phyloP scores from a whole-genome alignment of 345 rosid species.

The Erysimum cheiranthoides region DNA sequence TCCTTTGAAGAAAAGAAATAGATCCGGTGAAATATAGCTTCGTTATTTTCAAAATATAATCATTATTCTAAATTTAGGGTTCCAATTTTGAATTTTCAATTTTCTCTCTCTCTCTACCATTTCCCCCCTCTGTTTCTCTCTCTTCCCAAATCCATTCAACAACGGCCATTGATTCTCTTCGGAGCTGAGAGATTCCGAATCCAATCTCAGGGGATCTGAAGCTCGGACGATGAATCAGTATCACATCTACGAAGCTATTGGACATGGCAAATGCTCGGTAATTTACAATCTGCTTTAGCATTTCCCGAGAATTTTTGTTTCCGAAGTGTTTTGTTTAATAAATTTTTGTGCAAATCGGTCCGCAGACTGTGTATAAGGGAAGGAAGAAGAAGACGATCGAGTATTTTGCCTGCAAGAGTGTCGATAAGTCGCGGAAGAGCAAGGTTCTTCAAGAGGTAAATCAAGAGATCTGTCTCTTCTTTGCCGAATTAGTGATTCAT shows the following conservation, averaged over 20 bases:
- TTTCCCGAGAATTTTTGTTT: neutral
- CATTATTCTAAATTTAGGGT: slow-evolving; percentile 30
- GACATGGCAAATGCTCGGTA: slow-evolving; percentile 98
- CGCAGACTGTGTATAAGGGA: slow-evolving; percentile 90
- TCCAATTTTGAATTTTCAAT: slow-evolving; percentile 38
- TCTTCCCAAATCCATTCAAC: slow-evolving; percentile 32
- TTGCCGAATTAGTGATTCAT: slow-evolving; percentile 4
- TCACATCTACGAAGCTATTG: slow-evolving; percentile 96
- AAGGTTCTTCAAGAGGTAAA: slow-evolving; percentile 97
- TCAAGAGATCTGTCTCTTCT: slow-evolving; percentile 13
- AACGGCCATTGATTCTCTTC: slow-evolving; percentile 23
- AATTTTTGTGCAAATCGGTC: neutral
- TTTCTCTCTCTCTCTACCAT: slow-evolving; percentile 27
- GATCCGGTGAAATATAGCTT: slow-evolving; percentile 1
- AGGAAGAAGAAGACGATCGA: slow-evolving; percentile 98
- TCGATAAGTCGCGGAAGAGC: slow-evolving; percentile 86
- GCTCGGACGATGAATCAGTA: slow-evolving; percentile 71
- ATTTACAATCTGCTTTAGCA: slow-evolving; percentile 1
- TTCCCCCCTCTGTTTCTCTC: slow-evolving; percentile 37
- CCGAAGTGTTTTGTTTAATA: neutral
- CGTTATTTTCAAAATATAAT: slow-evolving; percentile 19
- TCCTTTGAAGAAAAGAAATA: neutral
- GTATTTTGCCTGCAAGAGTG: slow-evolving; percentile 95
- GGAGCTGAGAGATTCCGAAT: slow-evolving; percentile 25
- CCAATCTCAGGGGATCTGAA: slow-evolving; percentile 39